A percentile compares a stretch with the other conserved stretches of the same genome.
Evolutionary conservation across 2,329 filamentous ascomycete genomes (phyloP).

Genomic region (Fusarium continuum): DNA sequence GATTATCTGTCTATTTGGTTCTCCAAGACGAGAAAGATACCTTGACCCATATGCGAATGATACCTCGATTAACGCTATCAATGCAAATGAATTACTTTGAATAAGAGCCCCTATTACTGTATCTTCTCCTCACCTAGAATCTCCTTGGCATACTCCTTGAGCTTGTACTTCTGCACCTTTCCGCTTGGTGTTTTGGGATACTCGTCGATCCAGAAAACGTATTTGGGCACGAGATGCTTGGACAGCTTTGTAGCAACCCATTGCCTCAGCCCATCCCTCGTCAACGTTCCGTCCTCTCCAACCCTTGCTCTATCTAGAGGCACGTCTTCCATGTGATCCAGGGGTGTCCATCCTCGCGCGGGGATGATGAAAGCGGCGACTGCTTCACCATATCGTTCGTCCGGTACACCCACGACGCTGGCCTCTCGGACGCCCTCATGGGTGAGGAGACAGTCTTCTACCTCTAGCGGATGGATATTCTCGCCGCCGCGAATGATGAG

Average conservation of each 20-base stretch:
- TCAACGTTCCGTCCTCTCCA: constrained; percentile 52
- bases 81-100: constrained; percentile 14
- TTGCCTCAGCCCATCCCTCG: constrained; percentile 66
- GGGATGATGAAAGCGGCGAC: constrained; percentile 84
- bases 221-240: constrained; percentile 83
- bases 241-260: constrained; percentile 78
- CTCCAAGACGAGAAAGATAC: constrained; percentile 2
- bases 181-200: constrained; percentile 96
- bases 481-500: constrained; percentile 94
- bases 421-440: constrained; percentile 77
- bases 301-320: background rate
- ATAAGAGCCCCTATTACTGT: background rate
- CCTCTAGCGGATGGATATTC: constrained; percentile 93
- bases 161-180: constrained; percentile 95
- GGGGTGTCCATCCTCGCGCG: constrained; percentile 42
- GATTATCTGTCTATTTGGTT: constrained; percentile 18
- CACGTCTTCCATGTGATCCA: constrained; percentile 40
- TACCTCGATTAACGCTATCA: constrained; percentile 33
- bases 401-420: constrained; percentile 84
- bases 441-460: constrained; percentile 86
- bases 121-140: constrained; percentile 38
- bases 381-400: constrained; percentile 84
- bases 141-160: constrained; percentile 71
- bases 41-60: constrained; percentile 26
- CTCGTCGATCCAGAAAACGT: constrained; percentile 86